Percentiles rank a stretch among this genome's conserved stretches.
These are phyloP conservation scores for Calamus simplicifolius DNA, from an alignment of 176 grass and related monocot species.

Conservation along the genomic window DNA sequence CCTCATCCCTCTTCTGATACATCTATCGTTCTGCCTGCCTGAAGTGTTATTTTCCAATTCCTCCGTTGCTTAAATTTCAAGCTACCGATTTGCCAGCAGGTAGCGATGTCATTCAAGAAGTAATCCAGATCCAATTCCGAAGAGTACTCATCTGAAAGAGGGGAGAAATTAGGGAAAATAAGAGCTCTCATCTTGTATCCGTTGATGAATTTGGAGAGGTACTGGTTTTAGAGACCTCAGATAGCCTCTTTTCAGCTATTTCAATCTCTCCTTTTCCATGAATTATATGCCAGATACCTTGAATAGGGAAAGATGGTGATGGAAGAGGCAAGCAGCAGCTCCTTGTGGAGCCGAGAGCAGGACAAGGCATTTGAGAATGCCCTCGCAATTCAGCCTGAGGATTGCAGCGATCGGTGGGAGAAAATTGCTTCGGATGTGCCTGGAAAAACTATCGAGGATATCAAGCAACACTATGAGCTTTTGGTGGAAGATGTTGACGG, in stretches of 20 bases:
- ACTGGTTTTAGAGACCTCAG: too few species aligned
- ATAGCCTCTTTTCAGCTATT: too few species aligned
- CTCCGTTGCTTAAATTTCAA: background rate
- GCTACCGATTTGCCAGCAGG: background rate
- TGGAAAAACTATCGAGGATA: conserved; percentile 58
- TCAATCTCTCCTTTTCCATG: too few species aligned
- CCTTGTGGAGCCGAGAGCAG: conserved; percentile 52
- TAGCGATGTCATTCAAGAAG: too few species aligned
- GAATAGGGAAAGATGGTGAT: conserved; percentile 14
- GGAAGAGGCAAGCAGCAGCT: conserved; percentile 67
- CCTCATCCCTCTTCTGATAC: background rate
- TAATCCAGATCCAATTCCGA: too few species aligned
- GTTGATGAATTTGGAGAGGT: too few species aligned
- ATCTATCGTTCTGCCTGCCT: background rate
- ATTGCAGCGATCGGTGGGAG: conserved; percentile 39
- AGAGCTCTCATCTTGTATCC: too few species aligned
- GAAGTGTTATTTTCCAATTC: background rate
- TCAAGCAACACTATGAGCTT: conserved; percentile 72
- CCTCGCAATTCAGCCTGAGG: conserved; percentile 29
- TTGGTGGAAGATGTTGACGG: conserved; percentile 62
- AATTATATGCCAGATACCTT: conserved; percentile 7
- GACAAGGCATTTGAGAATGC: conserved; percentile 92
- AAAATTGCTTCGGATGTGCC: conserved; percentile 45
- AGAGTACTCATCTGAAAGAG: too few species aligned
- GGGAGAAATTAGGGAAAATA: too few species aligned